Conservation (phyloP, 1,139 yeast genomes). For the Suhomyces bolitotheri region DNA sequence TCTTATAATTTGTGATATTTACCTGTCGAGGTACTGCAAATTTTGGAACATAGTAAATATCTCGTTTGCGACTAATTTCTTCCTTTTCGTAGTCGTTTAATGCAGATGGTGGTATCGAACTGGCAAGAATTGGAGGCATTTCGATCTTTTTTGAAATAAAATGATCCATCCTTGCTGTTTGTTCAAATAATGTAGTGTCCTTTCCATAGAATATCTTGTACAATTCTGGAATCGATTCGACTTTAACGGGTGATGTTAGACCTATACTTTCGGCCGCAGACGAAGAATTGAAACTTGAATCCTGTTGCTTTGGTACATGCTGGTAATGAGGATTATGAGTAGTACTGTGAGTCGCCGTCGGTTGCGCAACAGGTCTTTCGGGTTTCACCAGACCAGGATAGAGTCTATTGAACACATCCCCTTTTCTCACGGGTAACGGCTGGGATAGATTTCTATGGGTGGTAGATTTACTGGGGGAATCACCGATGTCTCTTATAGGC, state of each 20-base stretch:
- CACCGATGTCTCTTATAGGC: conserved; percentile 4
- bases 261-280: not conserved
- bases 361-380: not conserved
- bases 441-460: conserved; percentile 12
- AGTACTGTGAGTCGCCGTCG: not conserved
- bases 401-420: conserved; percentile 18
- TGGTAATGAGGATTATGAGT: too few relatives aligned
- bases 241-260: not conserved
- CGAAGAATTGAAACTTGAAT: too few relatives aligned
- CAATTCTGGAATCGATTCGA: not conserved
- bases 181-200: too few relatives aligned
- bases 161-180: too few relatives aligned
- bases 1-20: conserved; percentile 44
- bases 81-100: conserved; percentile 55
- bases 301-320: too few relatives aligned
- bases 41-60: conserved; percentile 40
- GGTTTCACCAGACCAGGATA: conserved; percentile 10
- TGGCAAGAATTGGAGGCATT: conserved; percentile 6
- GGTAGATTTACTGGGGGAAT: conserved; percentile 13
- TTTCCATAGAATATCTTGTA: not conserved
- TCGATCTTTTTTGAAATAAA: conserved; percentile 1
- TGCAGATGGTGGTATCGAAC: not conserved
- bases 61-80: conserved; percentile 46
- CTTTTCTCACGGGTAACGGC: conserved; percentile 12
- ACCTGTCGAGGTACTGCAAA: conserved; percentile 25